A percentile compares a stretch with the other conserved stretches of the same genome.
Conservation (phyloP, 306 rosid genomes). For the Cucurbita ficifolia region DNA sequence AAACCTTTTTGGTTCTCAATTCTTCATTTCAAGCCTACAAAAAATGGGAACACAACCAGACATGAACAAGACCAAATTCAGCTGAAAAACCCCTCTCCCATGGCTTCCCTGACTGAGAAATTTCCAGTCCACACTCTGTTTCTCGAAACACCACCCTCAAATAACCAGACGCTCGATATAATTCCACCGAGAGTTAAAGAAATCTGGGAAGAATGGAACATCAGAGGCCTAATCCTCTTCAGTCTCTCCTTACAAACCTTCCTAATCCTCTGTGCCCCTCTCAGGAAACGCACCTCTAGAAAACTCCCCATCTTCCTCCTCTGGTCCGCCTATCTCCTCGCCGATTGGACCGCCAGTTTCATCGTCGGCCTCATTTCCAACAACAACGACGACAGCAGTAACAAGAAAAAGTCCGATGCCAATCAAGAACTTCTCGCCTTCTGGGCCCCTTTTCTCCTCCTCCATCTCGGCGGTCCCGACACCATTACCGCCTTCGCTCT, state of each 20-base stretch:
- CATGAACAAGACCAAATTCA: too few species aligned
- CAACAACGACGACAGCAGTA: background rate
- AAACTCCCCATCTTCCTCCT: background rate
- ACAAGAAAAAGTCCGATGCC: background rate
- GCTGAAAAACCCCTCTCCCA: background rate
- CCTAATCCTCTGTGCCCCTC: slow-evolving; percentile 18
- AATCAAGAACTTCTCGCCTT: slow-evolving; percentile 14
- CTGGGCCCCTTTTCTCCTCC: slow-evolving; percentile 39
- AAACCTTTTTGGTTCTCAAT: too few species aligned
- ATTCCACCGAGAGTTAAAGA: slow-evolving; percentile 11
- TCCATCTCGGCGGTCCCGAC: slow-evolving; percentile 47
- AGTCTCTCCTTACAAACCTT: slow-evolving; percentile 21
- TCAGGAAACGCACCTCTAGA: slow-evolving; percentile 15
- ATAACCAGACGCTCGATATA: background rate
- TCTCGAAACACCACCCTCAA: background rate
- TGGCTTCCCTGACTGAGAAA: background rate
- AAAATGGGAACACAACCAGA: too few species aligned
- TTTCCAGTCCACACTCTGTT: background rate
- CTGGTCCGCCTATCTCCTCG: slow-evolving; percentile 29
- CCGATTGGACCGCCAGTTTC: slow-evolving; percentile 28
- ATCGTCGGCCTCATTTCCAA: slow-evolving; percentile 24
- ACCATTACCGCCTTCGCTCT: slow-evolving; percentile 37
- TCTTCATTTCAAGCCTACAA: too few species aligned
- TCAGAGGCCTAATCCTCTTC: slow-evolving; percentile 14
- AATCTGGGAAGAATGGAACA: slow-evolving; percentile 31